Evolutionary conservation across 208 protist species (phyloP), one percentile per base, ranked within the genome.

Genomic region (Entamoeba histolytica): DNA sequence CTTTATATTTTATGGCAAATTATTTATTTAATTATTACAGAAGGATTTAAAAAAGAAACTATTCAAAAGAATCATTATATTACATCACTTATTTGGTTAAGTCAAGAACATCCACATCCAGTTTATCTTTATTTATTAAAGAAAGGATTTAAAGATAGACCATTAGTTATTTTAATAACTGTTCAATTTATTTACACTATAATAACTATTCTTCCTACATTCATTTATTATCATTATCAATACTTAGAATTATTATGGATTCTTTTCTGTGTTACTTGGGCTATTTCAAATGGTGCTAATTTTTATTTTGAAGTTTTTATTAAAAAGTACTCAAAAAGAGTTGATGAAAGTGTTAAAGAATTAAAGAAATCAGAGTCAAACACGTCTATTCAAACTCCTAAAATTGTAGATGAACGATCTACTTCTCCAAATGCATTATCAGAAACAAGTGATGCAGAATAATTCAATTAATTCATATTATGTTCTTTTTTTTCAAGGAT

Each of bases 1-100:
- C 35, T 52, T 31, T 92, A 92, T 52, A 35, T 92, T 55, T n/a
- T 92, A 50, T 92, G 91, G 91, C 91, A 92, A 92, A 92, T 50
- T 31, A 4, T 92, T n/a, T 92, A 92, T 52, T 52, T 92, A 19
- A 50, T 92, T 39, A 50, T 50, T 15, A 92, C 91, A 23, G 91
- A 92, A 92, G 49, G 61, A 23, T 78, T 78, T 35, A 78, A 78
- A 35, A 78, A 78, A 78, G 61, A 78, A 35, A 78, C 61, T n/a
- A 78, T 78, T 78, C 0, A 78, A 35, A 78, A 78, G 61, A 78
- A 78, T 78, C 28, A 35, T 39, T 78, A 78, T 19, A 78, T 78
- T 19, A 78, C 61, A 10, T 78, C 61, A 78, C 19, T 78, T 10
- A 78, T 78, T n/a, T 78, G 61, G 61, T 35, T 78, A 28, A 78